Evolutionary conservation across 2,329 filamentous ascomycete genomes (phyloP).

Genomic region (Penicillium sp.): DNA sequence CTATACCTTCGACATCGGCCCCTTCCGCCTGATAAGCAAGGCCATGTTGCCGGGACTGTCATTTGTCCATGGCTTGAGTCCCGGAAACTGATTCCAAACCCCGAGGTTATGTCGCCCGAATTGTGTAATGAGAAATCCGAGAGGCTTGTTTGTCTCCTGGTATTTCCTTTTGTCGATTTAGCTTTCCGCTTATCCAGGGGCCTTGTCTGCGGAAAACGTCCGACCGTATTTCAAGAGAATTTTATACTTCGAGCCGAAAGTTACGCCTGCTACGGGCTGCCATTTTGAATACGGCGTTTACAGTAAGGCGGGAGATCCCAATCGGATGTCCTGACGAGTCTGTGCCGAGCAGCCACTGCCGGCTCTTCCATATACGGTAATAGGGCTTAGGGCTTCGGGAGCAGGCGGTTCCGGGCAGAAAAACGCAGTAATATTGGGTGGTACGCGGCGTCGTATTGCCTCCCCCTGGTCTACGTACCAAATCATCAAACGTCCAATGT

Average conservation of each 20-base stretch:
- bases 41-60: neutral
- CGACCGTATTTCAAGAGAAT: neutral
- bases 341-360: neutral
- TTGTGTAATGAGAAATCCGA: constrained; percentile 11
- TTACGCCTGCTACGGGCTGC: neutral
- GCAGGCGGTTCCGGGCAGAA: neutral
- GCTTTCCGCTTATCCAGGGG: neutral
- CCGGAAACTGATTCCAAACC: constrained; percentile 2
- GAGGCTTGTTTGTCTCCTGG: constrained; percentile 5
- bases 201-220: neutral
- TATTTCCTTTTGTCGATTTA: constrained; percentile 9
- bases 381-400: constrained; percentile 21
- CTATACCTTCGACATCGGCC: constrained; percentile 1
- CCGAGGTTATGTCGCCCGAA: constrained; percentile 4
- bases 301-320: neutral
- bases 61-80: constrained; percentile 5
- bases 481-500: too few species aligned
- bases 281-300: neutral
- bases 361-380: constrained; percentile 1
- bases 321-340: constrained; percentile 9
- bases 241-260: neutral
- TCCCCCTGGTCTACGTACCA: neutral
- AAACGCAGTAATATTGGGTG: neutral
- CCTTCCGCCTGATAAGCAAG: constrained; percentile 8
- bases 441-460: neutral